A percentile compares a stretch with the other conserved stretches of the same genome.
phyloP scores from a whole-genome alignment of 75 land plant species.

The Ceratopteris richardii region DNA sequence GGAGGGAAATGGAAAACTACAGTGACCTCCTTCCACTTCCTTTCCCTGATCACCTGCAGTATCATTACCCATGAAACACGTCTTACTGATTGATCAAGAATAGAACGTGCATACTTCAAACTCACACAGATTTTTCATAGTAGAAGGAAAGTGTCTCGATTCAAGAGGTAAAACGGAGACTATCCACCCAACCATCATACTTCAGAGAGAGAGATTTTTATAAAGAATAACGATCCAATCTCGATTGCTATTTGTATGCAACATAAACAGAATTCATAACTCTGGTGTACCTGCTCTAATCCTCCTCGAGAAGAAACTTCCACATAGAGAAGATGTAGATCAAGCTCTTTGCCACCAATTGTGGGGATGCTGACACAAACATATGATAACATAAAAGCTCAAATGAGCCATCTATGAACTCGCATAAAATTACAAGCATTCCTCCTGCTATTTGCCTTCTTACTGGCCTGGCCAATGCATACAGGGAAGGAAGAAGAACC shows the following conservation, averaged over 20 bases:
- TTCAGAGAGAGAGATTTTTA: too few species aligned
- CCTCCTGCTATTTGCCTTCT: too few species aligned
- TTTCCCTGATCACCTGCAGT: conserved; percentile 69
- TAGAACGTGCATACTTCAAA: background rate
- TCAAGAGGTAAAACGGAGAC: too few species aligned
- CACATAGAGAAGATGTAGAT: conserved; percentile 63
- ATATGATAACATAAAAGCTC: background rate
- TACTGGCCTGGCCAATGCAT: too few species aligned
- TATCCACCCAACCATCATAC: too few species aligned
- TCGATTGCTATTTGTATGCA: too few species aligned
- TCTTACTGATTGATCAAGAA: background rate
- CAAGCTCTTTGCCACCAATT: conserved; percentile 79
- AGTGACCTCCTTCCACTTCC: conserved; percentile 89
- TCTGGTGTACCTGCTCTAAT: conserved; percentile 74
- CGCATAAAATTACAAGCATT: too few species aligned
- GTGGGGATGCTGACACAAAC: conserved; percentile 57
- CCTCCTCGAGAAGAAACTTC: conserved; percentile 86
- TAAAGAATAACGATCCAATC: too few species aligned
- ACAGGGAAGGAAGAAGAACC: too few species aligned
- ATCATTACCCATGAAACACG: background rate
- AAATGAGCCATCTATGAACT: background rate
- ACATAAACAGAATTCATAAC: too few species aligned
- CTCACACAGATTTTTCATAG: too few species aligned
- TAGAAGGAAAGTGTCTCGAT: too few species aligned
- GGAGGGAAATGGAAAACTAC: conserved; percentile 57